A percentile compares a stretch with the other conserved stretches of the same genome.
Conservation (phyloP, 345 rosid species). For the Pugionium dolabratum region DNA sequence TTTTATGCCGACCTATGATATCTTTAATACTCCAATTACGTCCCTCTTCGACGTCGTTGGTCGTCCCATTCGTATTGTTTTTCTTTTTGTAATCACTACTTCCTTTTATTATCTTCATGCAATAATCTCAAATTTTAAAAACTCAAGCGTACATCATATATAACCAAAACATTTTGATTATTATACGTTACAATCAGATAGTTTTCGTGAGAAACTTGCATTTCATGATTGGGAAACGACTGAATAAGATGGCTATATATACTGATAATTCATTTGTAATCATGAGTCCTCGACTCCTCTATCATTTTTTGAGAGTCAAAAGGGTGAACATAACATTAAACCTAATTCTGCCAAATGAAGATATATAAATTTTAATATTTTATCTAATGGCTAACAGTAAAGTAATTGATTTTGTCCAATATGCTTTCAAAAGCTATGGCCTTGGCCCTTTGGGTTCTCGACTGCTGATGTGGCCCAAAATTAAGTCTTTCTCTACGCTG, state of each 20-base stretch:
- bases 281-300: constrained; percentile 14
- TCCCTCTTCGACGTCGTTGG: constrained; percentile 12
- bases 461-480: constrained; percentile 13
- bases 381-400: too few relatives aligned
- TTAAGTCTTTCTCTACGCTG: neutral
- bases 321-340: too few relatives aligned
- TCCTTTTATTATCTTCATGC: constrained; percentile 9
- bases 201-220: neutral
- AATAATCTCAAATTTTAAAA: constrained; percentile 15
- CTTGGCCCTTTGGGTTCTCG: neutral
- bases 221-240: constrained; percentile 20
- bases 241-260: constrained; percentile 22
- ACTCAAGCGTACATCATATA: neutral
- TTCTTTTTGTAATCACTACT: constrained; percentile 15
- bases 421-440: neutral
- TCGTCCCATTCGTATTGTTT: constrained; percentile 4
- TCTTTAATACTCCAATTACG: constrained; percentile 26
- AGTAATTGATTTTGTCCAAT: too few relatives aligned
- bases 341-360: too few relatives aligned
- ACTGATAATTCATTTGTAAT: constrained; percentile 18
- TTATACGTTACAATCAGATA: neutral
- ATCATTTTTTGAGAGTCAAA: neutral
- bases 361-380: too few relatives aligned
- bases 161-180: neutral
- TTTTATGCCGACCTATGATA: constrained; percentile 38